phyloP scores from a whole-genome alignment of 1,284 basidiomycete species.

The Polyporus tsugae region DNA sequence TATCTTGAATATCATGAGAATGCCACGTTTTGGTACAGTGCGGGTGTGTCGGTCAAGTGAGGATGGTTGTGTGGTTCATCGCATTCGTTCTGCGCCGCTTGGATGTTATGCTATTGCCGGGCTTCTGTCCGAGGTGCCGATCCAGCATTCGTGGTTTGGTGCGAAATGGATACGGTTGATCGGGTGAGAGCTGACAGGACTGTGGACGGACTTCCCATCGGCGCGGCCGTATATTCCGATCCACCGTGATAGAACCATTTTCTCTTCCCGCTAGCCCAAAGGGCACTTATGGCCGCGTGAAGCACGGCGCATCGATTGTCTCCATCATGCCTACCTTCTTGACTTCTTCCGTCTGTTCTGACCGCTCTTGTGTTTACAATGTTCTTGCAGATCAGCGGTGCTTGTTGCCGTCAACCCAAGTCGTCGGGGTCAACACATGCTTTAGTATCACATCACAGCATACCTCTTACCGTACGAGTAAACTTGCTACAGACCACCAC shows the following conservation, averaged over 20 bases:
- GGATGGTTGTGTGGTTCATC: constrained; percentile 10
- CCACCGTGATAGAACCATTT: constrained; percentile 11
- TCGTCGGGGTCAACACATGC: not conserved
- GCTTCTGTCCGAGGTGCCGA: constrained; percentile 11
- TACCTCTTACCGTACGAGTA: constrained; percentile 2
- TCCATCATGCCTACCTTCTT: constrained; percentile 20
- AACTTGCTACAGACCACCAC: not conserved
- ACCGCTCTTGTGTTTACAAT: constrained; percentile 9
- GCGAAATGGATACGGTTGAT: not conserved
- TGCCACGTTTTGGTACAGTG: not conserved
- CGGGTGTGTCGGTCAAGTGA: constrained; percentile 2
- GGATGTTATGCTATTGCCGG: constrained; percentile 1
- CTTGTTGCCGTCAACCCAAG: constrained; percentile 13
- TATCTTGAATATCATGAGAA: constrained; percentile 7
- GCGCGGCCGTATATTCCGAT: constrained; percentile 9
- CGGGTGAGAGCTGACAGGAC: not conserved
- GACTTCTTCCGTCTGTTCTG: constrained; percentile 13
- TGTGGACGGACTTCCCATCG: constrained; percentile 2
- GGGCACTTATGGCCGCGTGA: not conserved
- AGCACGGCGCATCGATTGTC: constrained; percentile 11
- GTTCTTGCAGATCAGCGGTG: constrained; percentile 27
- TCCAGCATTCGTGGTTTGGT: constrained; percentile 6
- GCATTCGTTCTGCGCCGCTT: constrained; percentile 17
- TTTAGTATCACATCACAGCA: not conserved
- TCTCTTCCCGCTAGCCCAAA: not conserved